phyloP scores from a whole-genome alignment of 140 eudicot genomes.

The Flaveria floridana region DNA sequence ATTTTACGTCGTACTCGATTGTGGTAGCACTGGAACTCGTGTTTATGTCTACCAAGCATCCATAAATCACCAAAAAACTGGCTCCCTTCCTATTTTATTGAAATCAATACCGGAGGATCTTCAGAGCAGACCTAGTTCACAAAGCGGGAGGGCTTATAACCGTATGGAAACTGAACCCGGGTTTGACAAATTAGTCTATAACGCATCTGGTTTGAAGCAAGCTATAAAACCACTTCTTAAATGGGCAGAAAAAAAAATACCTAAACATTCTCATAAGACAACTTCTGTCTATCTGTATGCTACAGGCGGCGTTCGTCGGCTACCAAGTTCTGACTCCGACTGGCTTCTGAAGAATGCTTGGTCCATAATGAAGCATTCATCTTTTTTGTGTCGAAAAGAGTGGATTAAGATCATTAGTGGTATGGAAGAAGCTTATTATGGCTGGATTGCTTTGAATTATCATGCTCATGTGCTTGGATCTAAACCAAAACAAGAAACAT shows the following conservation, averaged over 20 bases:
- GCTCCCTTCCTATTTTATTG: conserved; percentile 61
- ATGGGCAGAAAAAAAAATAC: conserved; percentile 95
- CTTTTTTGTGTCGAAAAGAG: conserved; percentile 71
- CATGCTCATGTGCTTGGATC: conserved; percentile 71
- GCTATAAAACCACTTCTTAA: conserved; percentile 77
- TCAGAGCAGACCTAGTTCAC: conserved; percentile 54
- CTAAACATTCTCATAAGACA: conserved; percentile 67
- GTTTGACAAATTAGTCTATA: conserved; percentile 81
- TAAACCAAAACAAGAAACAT: conserved; percentile 64
- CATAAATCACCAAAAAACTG: conserved; percentile 50
- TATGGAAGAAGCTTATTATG: conserved; percentile 94
- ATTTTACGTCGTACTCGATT: conserved; percentile 81
- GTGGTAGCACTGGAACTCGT: conserved; percentile 99
- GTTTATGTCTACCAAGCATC: conserved; percentile 85
- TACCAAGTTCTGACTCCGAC: conserved; percentile 80
- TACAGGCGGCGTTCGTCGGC: conserved; percentile 96
- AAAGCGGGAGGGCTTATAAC: conserved; percentile 77
- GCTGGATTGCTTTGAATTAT: conserved; percentile 94
- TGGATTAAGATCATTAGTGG: conserved; percentile 88
- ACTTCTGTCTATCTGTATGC: conserved; percentile 88
- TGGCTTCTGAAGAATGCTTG: conserved; percentile 82
- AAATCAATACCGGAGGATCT: conserved; percentile 72
- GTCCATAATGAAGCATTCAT: conserved; percentile 74
- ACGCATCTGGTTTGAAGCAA: conserved; percentile 64
- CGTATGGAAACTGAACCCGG: conserved; percentile 99